Evolutionary conservation across 352 stramenopile genomes (phyloP), one percentile per base, ranked within the genome.

Genomic region (Phytophthora sansomeana): DNA sequence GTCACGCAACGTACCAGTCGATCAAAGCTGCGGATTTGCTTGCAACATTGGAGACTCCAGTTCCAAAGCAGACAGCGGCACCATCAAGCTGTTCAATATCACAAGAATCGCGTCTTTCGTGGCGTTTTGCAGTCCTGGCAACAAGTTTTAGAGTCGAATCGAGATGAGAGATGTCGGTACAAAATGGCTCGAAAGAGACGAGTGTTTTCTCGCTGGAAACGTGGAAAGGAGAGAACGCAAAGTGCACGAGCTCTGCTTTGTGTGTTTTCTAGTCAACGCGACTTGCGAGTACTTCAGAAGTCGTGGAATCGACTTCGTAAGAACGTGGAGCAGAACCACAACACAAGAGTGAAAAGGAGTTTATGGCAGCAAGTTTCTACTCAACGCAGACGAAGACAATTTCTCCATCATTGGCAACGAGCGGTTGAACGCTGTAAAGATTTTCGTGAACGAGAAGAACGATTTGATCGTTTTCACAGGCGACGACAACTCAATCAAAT

Each of bases 1-100:
- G 48, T 90, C 8, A 33, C 72, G 21, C 73, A 84, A 38, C 70
- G 80, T 1, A 49, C 54, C 0, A 38, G 33, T 16, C 63, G 82
- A 2, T 50, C 36, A 10, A 36, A 38, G 8, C 42, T 80, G 29
- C 65, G 80, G 13, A 16, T 16, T 0, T 57, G 43, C 5, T 30
- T 88, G 11, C 1, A 16, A 0, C 42, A 53, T n/a, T 91, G 82
- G 82, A 53, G 47, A 39, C 17, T 30, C 10, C 4, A 24, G 3
- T 67, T 67, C 7, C 43, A 57, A 3, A 29, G 8, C 5, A 55
- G 30, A 42, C 33, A 67, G 10, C 57, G 36, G 30, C 44, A 69
- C 6, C 9, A 51, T 6, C 28, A 42, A 41, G 52, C 56, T 14
- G 24, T 33, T 9, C 29, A 13, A 32, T 29, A 50, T 29, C 28